Evolutionary conservation across 768 basidiomycete genomes (phyloP).

Genomic region (Paxillus involutus): DNA sequence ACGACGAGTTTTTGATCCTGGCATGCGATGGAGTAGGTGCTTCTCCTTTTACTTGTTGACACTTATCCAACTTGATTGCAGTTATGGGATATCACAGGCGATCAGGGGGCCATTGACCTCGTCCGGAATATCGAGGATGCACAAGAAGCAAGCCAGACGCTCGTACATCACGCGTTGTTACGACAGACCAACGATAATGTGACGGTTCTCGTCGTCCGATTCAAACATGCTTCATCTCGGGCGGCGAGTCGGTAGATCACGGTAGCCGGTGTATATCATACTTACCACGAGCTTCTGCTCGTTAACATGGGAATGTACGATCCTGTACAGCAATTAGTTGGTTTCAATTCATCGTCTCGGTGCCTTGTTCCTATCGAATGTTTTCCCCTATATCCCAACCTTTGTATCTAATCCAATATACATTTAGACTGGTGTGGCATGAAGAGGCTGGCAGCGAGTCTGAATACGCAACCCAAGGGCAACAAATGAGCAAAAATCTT

Average conservation of each 20-base stretch:
- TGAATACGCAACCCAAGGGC: no score
- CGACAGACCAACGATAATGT: slow-evolving; percentile 96
- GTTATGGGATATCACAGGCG: slow-evolving; percentile 96
- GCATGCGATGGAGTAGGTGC: slow-evolving; percentile 94
- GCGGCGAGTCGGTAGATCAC: slow-evolving; percentile 13
- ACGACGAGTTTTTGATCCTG: slow-evolving; percentile 92
- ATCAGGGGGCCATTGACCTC: slow-evolving; percentile 88
- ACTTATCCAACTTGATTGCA: slow-evolving; percentile 31
- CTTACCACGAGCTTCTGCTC: no score
- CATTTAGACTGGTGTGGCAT: no score
- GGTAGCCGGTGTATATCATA: background rate
- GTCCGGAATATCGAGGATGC: slow-evolving; percentile 73
- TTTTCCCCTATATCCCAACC: no score
- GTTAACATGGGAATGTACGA: no score
- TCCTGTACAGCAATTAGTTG: no score
- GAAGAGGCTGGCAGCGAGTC: no score
- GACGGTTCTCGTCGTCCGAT: slow-evolving; percentile 85
- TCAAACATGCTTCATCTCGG: slow-evolving; percentile 44
- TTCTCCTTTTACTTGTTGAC: background rate
- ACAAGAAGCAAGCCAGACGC: slow-evolving; percentile 75
- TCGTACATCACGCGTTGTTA: slow-evolving; percentile 81
- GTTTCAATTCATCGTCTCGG: background rate
- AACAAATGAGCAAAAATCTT: no score
- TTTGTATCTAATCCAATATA: no score
- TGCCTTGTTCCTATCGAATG: background rate